Evolutionary conservation across 1,284 basidiomycete genomes (phyloP).

Genomic region (Cutaneotrichosporon sp.): DNA sequence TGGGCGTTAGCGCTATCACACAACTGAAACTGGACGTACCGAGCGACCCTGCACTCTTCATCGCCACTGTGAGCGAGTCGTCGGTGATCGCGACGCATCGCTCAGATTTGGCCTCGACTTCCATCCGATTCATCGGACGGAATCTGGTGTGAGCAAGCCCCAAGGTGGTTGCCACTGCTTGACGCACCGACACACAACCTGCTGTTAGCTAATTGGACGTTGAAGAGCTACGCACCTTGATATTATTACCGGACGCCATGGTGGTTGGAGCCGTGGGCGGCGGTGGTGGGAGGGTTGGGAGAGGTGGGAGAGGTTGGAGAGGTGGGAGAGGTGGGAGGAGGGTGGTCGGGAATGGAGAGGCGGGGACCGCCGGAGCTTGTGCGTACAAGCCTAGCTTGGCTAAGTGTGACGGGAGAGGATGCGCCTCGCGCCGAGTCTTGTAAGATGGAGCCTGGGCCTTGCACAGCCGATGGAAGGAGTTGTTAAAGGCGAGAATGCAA

Average conservation of each 20-base stretch:
- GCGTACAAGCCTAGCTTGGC: not conserved
- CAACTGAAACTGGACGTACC: conserved; percentile 58
- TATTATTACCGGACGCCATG: conserved; percentile 54
- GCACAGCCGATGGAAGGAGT: not conserved
- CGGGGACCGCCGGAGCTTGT: not conserved
- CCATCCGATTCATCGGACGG: conserved; percentile 90
- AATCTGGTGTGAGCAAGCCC: conserved; percentile 62
- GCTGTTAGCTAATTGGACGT: not conserved
- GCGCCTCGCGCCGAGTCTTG: not conserved
- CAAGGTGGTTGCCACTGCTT: not conserved
- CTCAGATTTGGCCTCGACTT: conserved; percentile 84
- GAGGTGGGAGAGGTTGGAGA: not conserved
- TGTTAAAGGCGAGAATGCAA: not conserved
- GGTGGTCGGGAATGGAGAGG: not conserved
- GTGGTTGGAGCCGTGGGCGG: conserved; percentile 13
- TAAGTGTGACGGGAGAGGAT: not conserved
- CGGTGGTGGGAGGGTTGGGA: not conserved
- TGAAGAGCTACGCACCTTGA: conserved; percentile 48
- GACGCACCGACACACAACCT: conserved; percentile 28
- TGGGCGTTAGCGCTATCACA: conserved; percentile 20
- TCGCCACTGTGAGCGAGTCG: conserved; percentile 74
- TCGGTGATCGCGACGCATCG: conserved; percentile 81
- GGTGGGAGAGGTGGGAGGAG: not conserved
- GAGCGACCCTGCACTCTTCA: conserved; percentile 67
- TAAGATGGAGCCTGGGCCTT: not conserved